These are phyloP conservation scores for Alternaria sp. DNA, from an alignment of 2,329 filamentous ascomycete genomes.

Conservation along the genomic window DNA sequence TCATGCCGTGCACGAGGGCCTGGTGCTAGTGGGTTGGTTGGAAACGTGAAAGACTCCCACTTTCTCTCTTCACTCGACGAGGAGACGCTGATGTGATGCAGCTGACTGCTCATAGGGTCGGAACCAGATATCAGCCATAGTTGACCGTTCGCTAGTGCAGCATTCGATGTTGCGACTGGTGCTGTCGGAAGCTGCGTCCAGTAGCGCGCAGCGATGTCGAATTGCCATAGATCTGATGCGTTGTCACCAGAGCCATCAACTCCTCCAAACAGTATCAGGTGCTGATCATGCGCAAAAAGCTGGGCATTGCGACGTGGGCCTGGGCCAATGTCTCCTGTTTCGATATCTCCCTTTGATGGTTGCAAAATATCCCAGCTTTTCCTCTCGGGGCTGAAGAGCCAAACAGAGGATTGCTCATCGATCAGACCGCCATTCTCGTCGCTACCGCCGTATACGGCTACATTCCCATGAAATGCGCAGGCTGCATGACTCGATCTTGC, in stretches of 20 bases:
- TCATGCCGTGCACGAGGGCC: conserved; percentile 52
- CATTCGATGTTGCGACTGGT: conserved; percentile 44
- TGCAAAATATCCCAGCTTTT: conserved; percentile 38
- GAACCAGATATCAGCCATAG: conserved; percentile 52
- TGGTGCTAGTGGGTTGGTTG: conserved; percentile 54
- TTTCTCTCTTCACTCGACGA: conserved; percentile 28
- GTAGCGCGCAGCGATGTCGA: conserved; percentile 28
- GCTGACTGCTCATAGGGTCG: conserved; percentile 41
- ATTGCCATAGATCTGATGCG: conserved; percentile 40
- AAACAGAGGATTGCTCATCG: conserved; percentile 50
- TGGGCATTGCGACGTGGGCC: conserved; percentile 31
- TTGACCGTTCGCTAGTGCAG: conserved; percentile 47
- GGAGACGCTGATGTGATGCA: conserved; percentile 38
- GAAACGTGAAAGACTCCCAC: conserved; percentile 54
- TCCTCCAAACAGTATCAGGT: conserved; percentile 40
- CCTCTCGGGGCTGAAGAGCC: conserved; percentile 50
- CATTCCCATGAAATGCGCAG: conserved; percentile 49
- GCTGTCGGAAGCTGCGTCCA: conserved; percentile 39
- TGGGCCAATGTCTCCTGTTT: conserved; percentile 20
- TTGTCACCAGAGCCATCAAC: conserved; percentile 30
- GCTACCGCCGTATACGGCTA: conserved; percentile 53
- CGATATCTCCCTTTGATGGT: conserved; percentile 23
- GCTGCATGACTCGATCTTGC: conserved; percentile 52
- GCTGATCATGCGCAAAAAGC: conserved; percentile 31
- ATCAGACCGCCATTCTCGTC: conserved; percentile 43